phyloP scores from a whole-genome alignment of 2,329 filamentous ascomycete genomes.

The Elsinoe perseae region DNA sequence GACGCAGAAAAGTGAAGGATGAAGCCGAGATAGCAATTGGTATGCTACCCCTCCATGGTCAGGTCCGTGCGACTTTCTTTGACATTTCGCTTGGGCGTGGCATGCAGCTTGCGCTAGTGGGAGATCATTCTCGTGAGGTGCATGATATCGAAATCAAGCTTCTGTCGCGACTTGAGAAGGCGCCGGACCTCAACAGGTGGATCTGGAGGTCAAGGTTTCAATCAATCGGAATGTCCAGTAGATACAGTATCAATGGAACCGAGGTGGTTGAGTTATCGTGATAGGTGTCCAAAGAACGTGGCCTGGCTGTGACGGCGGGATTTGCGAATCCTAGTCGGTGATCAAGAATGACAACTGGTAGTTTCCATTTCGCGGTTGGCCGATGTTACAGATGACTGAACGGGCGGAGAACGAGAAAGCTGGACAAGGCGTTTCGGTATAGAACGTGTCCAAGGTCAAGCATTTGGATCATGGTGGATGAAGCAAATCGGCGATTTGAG shows the following conservation, averaged over 20 bases:
- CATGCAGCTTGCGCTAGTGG: not conserved
- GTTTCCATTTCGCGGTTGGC: not conserved
- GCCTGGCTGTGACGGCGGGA: not conserved
- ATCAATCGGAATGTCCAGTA: not conserved
- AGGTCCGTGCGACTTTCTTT: not conserved
- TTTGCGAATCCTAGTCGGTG: not conserved
- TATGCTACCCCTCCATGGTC: not conserved
- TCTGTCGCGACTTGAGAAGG: not conserved
- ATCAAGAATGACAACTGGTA: not conserved
- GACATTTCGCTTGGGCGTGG: not conserved
- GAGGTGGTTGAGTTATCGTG: not conserved
- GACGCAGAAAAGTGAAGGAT: not conserved
- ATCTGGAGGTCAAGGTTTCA: not conserved
- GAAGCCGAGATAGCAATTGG: not conserved
- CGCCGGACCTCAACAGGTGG: not conserved
- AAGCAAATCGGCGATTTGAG: conserved; percentile 10
- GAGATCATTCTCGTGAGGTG: not conserved
- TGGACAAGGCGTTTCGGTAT: not conserved
- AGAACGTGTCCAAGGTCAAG: no score
- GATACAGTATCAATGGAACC: not conserved
- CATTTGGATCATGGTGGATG: not conserved
- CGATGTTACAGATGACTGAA: not conserved
- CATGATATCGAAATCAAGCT: not conserved
- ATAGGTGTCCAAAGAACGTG: not conserved
- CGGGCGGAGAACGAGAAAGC: not conserved